Evolutionary conservation across 371 early-diverging fungal species (phyloP).

Genomic region (Mortierella sp.): DNA sequence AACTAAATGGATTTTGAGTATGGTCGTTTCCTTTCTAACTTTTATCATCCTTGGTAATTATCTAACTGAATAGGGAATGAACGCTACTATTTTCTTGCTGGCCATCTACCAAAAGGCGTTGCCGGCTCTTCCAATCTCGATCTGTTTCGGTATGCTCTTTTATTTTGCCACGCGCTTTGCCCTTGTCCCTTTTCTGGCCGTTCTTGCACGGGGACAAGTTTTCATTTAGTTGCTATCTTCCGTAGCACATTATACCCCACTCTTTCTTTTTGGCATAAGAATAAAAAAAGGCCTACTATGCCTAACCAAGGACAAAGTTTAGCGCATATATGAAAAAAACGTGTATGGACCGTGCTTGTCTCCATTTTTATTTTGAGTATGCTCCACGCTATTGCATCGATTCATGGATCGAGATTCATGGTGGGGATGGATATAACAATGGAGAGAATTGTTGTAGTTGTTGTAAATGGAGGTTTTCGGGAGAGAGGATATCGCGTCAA

Average conservation of each 20-base stretch:
- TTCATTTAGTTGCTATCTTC: conserved; percentile 35
- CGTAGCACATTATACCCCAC: conserved; percentile 3
- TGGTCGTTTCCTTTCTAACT: not conserved
- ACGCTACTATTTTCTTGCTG: conserved; percentile 87
- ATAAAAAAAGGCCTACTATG: not conserved
- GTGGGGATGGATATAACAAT: not conserved
- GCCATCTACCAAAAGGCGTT: conserved; percentile 87
- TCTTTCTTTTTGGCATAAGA: not conserved
- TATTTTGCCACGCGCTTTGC: conserved; percentile 79
- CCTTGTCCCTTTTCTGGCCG: conserved; percentile 71
- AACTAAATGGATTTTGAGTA: not conserved
- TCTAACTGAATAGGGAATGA: conserved; percentile 69
- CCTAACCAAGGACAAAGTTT: not conserved
- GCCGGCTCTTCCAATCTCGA: conserved; percentile 91
- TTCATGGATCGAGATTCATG: not conserved
- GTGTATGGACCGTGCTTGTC: not conserved
- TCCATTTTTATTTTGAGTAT: not conserved
- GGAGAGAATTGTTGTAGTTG: not conserved
- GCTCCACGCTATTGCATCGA: not conserved
- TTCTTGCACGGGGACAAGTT: conserved; percentile 43
- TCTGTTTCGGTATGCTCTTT: conserved; percentile 89
- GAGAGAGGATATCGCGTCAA: not conserved
- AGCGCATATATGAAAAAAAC: not conserved
- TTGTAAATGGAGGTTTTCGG: not conserved
- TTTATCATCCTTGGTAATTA: not conserved